phyloP scores from a whole-genome alignment of 2,329 filamentous ascomycete species.

The Fusarium albosuccineum region DNA sequence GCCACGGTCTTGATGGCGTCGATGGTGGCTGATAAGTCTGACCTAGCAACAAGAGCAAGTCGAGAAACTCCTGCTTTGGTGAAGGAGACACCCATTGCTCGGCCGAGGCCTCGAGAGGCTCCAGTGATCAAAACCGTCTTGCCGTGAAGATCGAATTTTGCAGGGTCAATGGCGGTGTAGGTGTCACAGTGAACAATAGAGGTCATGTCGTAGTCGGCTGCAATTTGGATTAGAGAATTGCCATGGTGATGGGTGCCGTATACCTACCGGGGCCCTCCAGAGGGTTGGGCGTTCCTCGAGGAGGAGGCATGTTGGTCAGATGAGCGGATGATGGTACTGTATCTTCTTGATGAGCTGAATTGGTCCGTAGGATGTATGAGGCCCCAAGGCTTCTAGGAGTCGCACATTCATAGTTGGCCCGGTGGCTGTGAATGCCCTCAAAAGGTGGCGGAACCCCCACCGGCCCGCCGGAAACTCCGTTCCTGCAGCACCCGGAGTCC shows the following conservation, averaged over 20 bases:
- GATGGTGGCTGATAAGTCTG: constrained; percentile 51
- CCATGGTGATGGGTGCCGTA: too few relatives aligned
- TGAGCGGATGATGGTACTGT: not conserved
- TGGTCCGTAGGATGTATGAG: too few relatives aligned
- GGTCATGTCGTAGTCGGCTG: not conserved
- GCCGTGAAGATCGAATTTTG: constrained; percentile 53
- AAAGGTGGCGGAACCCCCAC: too few relatives aligned
- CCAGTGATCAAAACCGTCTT: constrained; percentile 66
- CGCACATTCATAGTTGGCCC: not conserved
- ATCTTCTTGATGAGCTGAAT: not conserved
- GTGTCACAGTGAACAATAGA: constrained; percentile 21
- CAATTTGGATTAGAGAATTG: not conserved
- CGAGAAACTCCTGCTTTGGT: constrained; percentile 64
- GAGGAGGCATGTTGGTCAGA: not conserved
- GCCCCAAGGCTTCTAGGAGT: too few relatives aligned
- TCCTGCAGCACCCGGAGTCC: too few relatives aligned
- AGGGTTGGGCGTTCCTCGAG: not conserved
- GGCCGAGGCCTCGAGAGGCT: constrained; percentile 67
- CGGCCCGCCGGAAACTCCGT: constrained; percentile 1
- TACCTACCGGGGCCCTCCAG: constrained; percentile 1
- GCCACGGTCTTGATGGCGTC: constrained; percentile 52
- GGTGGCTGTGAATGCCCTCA: too few relatives aligned
- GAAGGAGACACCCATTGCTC: constrained; percentile 65
- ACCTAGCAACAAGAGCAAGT: constrained; percentile 67
- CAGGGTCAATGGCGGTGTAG: constrained; percentile 64